Evolutionary conservation across 2,329 filamentous ascomycete species (phyloP), one percentile per base, ranked within the genome.

Genomic region (Neonectria punicea): DNA sequence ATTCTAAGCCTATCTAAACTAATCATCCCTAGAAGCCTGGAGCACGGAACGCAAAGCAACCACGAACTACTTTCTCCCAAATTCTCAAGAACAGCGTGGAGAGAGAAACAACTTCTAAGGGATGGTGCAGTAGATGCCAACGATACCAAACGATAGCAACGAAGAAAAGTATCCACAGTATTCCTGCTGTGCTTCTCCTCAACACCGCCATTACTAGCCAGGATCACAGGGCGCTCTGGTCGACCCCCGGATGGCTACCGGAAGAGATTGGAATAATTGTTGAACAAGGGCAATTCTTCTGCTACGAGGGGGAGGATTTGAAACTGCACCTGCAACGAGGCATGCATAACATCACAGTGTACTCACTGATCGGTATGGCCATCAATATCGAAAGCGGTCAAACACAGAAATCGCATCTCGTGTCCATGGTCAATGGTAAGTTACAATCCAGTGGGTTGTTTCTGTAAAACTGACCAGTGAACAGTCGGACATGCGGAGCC

Each of bases 181-280:
- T 97, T 65, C 95, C 96, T 1, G 87, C 89, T 34, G 93, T 98
- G n/a, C 79, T 99, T 67, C 92, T 97, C 82, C 86, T 99, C 28
- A 98, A 98, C 75, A 92, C 93, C 0, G 88, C 93, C 11, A 90
- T 92, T 44, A 89, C 86, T 5, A 90, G 83, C 50, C 86, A 89
- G 2, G 92, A 95, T 68, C 89, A 93, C 39, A 90, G 91, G 72
- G 87, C 92, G 64, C 85, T 97, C 16, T 99, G 97, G 97, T 89
- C 93, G 1, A 93, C 90, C 13, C 93, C 93, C 0, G 93, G 93
- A 16, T 99, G 95, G 91, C 84, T 99, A 13, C 96, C 96, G 0
- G 92, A 96, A 75, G 94, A 98, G 77, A 94, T 99, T 73, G 96
- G 96, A 41, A 89, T 99, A 74, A 93, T 97, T 62, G 89, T 97